A percentile compares a stretch with the other conserved stretches of the same genome.
Evolutionary conservation across 129 eudicot genomes (phyloP).

Genomic region (Chrysanthemum lavandulifolium): DNA sequence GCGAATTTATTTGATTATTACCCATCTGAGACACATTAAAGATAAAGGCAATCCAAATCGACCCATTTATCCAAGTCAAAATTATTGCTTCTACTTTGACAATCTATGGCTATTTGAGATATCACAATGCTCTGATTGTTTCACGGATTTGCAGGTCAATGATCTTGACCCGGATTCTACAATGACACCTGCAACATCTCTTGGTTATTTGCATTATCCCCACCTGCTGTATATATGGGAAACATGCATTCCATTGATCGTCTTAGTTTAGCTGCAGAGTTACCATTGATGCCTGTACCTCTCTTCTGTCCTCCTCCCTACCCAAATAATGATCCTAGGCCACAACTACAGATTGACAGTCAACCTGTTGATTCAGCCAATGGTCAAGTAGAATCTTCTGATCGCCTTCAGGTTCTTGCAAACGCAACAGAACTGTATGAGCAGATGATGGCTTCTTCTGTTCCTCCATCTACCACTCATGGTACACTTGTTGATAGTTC

Average conservation of each 20-base stretch:
- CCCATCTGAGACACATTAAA: background rate
- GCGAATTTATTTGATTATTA: background rate
- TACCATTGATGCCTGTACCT: slow-evolving; percentile 74
- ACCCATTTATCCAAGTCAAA: background rate
- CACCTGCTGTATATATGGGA: slow-evolving; percentile 87
- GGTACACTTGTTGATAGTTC: slow-evolving; percentile 38
- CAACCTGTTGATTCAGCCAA: slow-evolving; percentile 34
- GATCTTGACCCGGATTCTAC: slow-evolving; percentile 89
- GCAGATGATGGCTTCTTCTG: slow-evolving; percentile 68
- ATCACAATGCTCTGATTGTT: slow-evolving; percentile 7
- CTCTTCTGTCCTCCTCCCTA: slow-evolving; percentile 44
- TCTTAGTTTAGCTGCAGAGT: slow-evolving; percentile 51
- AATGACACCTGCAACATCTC: slow-evolving; percentile 75
- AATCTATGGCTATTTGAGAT: slow-evolving; percentile 8
- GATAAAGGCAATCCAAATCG: background rate
- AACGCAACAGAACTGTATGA: slow-evolving; percentile 91
- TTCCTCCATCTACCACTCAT: slow-evolving; percentile 40
- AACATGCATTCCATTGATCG: slow-evolving; percentile 63
- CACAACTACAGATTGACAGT: slow-evolving; percentile 52
- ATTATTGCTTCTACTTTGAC: background rate
- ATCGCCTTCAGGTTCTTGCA: slow-evolving; percentile 82
- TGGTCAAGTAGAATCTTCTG: slow-evolving; percentile 41
- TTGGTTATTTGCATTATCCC: slow-evolving; percentile 82
- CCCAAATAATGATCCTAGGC: slow-evolving; percentile 33
- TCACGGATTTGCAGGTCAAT: slow-evolving; percentile 63